These are phyloP conservation scores for Scenedesmus sp. DNA, from an alignment of 163 green algal genomes.

Conservation along the genomic window DNA sequence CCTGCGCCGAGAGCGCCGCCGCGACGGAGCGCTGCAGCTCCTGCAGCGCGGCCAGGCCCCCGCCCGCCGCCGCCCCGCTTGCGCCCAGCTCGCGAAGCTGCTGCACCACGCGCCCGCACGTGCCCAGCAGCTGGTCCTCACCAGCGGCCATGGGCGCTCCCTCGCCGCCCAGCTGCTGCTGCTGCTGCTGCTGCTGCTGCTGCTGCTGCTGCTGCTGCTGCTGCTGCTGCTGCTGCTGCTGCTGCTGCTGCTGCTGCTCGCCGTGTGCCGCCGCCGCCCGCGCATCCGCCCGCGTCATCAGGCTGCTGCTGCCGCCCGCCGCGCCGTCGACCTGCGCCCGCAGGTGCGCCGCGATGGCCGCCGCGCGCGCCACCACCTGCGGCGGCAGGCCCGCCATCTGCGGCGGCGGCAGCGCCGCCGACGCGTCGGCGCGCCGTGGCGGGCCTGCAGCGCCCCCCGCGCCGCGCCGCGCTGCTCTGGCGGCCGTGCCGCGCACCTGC, in stretches of 20 bases:
- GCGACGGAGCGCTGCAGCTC: too few species aligned
- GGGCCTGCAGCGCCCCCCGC: too few species aligned
- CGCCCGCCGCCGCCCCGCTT: too few species aligned
- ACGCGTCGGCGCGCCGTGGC: too few species aligned
- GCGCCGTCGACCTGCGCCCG: background rate
- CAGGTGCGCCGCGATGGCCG: slow-evolving; percentile 43
- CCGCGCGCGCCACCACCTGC: slow-evolving; percentile 47
- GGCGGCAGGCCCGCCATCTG: slow-evolving; percentile 55
- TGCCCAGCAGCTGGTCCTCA: too few species aligned
- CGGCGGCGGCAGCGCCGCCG: too few species aligned
- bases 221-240: slow-evolving; percentile 8
- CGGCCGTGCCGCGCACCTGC: slow-evolving; percentile 29
- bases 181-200: background rate
- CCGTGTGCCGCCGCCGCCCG: background rate
- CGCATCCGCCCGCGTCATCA: background rate
- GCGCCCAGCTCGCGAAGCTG: too few species aligned
- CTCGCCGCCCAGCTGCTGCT: slow-evolving; percentile 25
- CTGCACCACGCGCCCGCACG: background rate
- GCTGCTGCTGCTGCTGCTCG: slow-evolving; percentile 9
- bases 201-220: background rate
- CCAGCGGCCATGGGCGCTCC: too few species aligned
- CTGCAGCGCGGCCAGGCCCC: too few species aligned
- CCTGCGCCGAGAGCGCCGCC: too few species aligned
- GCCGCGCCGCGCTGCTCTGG: too few species aligned
- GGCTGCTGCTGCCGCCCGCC: slow-evolving; percentile 20